phyloP scores from a whole-genome alignment of 768 basidiomycete genomes.

The Kwoniella europaea region DNA sequence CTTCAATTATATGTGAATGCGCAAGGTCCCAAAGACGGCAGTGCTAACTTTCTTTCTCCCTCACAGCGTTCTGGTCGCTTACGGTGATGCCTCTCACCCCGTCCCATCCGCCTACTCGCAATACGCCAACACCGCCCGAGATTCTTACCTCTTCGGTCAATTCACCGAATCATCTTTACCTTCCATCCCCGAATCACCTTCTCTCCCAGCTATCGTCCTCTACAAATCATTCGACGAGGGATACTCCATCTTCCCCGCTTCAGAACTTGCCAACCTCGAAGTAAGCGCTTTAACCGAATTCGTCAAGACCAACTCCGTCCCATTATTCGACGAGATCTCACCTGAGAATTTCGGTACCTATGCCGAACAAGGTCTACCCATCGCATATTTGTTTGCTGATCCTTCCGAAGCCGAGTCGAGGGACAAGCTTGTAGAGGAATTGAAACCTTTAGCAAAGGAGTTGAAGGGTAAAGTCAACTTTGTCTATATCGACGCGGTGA shows the following conservation, averaged over 20 bases:
- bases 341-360: constrained; percentile 91
- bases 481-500: constrained; percentile 95
- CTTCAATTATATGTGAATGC: too few species aligned
- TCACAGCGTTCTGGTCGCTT: constrained; percentile 75
- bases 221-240: constrained; percentile 94
- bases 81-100: constrained; percentile 74
- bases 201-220: constrained; percentile 81
- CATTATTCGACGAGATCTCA: constrained; percentile 86
- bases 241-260: constrained; percentile 56
- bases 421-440: constrained; percentile 68
- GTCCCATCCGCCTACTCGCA: constrained; percentile 77
- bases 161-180: constrained; percentile 67
- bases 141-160: constrained; percentile 90
- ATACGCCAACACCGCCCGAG: constrained; percentile 83
- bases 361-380: constrained; percentile 77
- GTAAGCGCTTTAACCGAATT: constrained; percentile 72
- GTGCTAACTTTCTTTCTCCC: neutral
- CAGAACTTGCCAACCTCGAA: constrained; percentile 36
- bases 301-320: constrained; percentile 81
- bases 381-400: constrained; percentile 94
- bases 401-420: constrained; percentile 68
- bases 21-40: too few species aligned
- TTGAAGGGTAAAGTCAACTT: constrained; percentile 91
- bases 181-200: constrained; percentile 69
- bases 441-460: constrained; percentile 78